These are phyloP conservation scores for Phanerochaete carnosa DNA, from an alignment of 768 basidiomycete genomes.

Conservation along the genomic window DNA sequence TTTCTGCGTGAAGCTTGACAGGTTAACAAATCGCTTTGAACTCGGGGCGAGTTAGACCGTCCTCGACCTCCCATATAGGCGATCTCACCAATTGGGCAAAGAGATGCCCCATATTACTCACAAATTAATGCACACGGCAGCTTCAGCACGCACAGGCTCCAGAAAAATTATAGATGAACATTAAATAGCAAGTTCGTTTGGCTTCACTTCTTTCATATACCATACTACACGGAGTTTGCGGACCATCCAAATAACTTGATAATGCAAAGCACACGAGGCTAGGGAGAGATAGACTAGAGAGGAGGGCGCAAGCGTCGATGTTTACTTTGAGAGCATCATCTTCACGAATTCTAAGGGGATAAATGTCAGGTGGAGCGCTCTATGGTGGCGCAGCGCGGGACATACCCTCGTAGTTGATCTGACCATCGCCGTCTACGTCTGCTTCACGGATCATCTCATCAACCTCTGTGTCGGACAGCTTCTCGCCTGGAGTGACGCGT, in stretches of 20 bases:
- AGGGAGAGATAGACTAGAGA: background rate
- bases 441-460: constrained; percentile 98
- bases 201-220: constrained; percentile 8
- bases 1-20: background rate
- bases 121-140: no score
- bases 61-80: background rate
- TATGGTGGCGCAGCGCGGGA: constrained; percentile 5
- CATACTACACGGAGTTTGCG: constrained; percentile 9
- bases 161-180: background rate
- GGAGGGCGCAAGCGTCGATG: background rate
- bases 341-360: constrained; percentile 66
- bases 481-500: constrained; percentile 57
- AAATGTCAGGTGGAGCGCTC: background rate
- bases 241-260: background rate
- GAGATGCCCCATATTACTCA: no score
- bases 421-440: constrained; percentile 92
- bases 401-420: constrained; percentile 83
- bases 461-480: constrained; percentile 81
- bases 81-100: background rate
- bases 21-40: background rate
- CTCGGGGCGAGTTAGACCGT: no score
- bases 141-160: no score
- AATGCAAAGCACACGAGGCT: constrained; percentile 9
- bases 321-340: constrained; percentile 77
- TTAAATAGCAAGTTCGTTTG: constrained; percentile 1